These are phyloP conservation scores for Chaetothyriales sp. DNA, from an alignment of 2,329 filamentous ascomycete species.

Conservation along the genomic window DNA sequence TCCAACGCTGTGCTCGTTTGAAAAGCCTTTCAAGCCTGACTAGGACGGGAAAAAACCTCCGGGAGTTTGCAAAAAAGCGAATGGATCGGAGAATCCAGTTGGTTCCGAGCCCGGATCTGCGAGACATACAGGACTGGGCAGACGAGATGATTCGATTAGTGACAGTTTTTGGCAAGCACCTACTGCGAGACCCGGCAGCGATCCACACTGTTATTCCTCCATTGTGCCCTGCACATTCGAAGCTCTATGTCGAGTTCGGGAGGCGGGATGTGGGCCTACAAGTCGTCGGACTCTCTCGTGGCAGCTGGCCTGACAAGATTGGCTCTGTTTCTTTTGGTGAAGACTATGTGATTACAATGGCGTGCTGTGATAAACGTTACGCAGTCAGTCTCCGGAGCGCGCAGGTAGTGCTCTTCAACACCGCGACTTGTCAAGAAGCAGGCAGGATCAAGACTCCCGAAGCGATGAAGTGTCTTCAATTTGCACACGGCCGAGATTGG, in stretches of 20 bases:
- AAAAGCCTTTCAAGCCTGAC: conserved; percentile 8
- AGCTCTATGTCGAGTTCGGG: conserved; percentile 19
- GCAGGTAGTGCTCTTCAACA: conserved; percentile 14
- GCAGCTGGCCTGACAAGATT: conserved; percentile 12
- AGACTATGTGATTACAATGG: conserved; percentile 6
- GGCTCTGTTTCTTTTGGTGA: conserved; percentile 7
- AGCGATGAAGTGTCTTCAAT: no score
- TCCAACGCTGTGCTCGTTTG: conserved; percentile 7
- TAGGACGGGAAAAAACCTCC: conserved; percentile 2
- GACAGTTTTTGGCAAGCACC: conserved; percentile 23
- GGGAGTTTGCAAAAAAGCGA: background rate
- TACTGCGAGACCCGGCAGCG: conserved; percentile 9
- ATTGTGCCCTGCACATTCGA: conserved; percentile 26
- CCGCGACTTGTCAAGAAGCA: no score
- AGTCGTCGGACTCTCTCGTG: conserved; percentile 11
- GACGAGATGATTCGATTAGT: conserved; percentile 24
- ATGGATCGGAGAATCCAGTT: background rate
- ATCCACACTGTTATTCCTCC: conserved; percentile 28
- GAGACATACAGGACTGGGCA: conserved; percentile 22
- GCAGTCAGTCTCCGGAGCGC: conserved; percentile 13
- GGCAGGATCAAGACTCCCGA: no score
- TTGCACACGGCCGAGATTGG: no score
- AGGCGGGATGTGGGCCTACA: conserved; percentile 6
- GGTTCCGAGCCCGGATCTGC: conserved; percentile 11
- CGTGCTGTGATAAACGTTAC: conserved; percentile 15